Percentiles rank a stretch among this genome's conserved stretches.
Conservation (phyloP, 2,329 filamentous ascomycete species). For the Pseudopyricularia cyperi region DNA sequence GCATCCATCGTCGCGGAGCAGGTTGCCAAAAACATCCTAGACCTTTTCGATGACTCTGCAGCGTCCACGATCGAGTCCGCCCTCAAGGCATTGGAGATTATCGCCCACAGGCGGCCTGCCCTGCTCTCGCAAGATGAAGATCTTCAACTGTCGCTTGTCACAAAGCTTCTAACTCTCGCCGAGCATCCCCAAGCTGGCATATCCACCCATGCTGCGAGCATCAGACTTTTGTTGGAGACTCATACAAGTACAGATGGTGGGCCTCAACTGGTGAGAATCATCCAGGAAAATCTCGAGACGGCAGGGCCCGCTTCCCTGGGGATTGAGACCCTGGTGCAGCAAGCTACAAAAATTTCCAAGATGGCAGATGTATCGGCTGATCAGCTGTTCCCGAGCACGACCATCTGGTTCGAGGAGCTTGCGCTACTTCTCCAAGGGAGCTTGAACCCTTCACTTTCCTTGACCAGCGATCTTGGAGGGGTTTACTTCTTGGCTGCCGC, state of each 20-base stretch:
- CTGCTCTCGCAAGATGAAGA: slow-evolving; percentile 30
- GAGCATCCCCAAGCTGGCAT: slow-evolving; percentile 22
- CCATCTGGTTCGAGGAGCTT: slow-evolving; percentile 55
- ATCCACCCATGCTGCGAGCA: slow-evolving; percentile 23
- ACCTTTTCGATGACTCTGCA: slow-evolving; percentile 8
- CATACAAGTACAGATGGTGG: slow-evolving; percentile 21
- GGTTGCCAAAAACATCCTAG: slow-evolving; percentile 15
- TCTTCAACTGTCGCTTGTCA: slow-evolving; percentile 35
- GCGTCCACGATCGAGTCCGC: slow-evolving; percentile 12
- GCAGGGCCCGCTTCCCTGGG: slow-evolving; percentile 35
- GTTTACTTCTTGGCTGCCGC: slow-evolving; percentile 44
- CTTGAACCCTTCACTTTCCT: slow-evolving; percentile 52
- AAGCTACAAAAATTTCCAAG: slow-evolving; percentile 26
- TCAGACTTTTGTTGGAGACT: slow-evolving; percentile 33
- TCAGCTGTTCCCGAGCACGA: slow-evolving; percentile 48
- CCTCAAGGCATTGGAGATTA: slow-evolving; percentile 32
- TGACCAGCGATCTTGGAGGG: slow-evolving; percentile 62
- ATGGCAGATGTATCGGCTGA: slow-evolving; percentile 18
- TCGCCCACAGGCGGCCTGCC: slow-evolving; percentile 29
- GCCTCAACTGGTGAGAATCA: slow-evolving; percentile 33
- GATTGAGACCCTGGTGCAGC: slow-evolving; percentile 39
- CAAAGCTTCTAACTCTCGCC: slow-evolving; percentile 38
- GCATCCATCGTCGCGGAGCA: slow-evolving; percentile 18
- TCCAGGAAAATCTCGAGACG: slow-evolving; percentile 40
- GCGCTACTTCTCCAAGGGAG: slow-evolving; percentile 34